Base-by-base conservation (phyloP, 2,329 filamentous ascomycete species). In the Sphaerostilbella broomeana region DNA sequence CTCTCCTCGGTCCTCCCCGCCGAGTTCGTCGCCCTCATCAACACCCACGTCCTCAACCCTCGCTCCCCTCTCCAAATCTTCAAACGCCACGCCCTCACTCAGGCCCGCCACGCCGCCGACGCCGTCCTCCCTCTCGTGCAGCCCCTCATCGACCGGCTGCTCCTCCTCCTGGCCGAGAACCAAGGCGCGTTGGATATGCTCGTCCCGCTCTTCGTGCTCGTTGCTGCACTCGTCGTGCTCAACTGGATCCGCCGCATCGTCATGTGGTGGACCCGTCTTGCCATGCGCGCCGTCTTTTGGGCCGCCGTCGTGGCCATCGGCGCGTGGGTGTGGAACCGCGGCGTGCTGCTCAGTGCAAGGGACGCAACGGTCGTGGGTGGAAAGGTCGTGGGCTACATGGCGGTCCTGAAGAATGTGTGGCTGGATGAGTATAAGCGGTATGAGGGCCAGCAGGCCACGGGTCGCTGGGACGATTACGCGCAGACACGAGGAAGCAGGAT, bases 181-280 rank as follows among this genome's bases (percentile, higher is more conserved):
- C 56, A 62, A 49, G 56, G 56, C 29, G 44, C 56, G 29, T 50
- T 58, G 43, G 55, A 56, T 37, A 41, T 58, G 37, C 42, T 61
- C 35, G 50, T 61, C 10, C 56, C 61, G 32, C 52, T 62, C 24
- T 50, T 59, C 19, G 46, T 62, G 11, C 46, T 63, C 40, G 62
- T 81, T 30, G 50, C 79, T 20, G 63, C 79, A 40, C 60, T 90
- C 36, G 68, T 87, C 55, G 58, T 89, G 41, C 67, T 92, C 47
- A 73, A 81, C 57, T 82, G 84, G 65, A 66, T 87, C 13, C 78
- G 80, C 45, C 75, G 86, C 44, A 64, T 86, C 15, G 69, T 94
- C 42, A 66, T 87, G 55, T 94, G 81, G 67, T 87, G 86, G 78
- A 75, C 87, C 37, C 68, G 74, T n/a, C 56, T 94, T 40, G 69